These are phyloP conservation scores for Huntiella savannae DNA, from an alignment of 2,329 filamentous ascomycete genomes.

Conservation along the genomic window DNA sequence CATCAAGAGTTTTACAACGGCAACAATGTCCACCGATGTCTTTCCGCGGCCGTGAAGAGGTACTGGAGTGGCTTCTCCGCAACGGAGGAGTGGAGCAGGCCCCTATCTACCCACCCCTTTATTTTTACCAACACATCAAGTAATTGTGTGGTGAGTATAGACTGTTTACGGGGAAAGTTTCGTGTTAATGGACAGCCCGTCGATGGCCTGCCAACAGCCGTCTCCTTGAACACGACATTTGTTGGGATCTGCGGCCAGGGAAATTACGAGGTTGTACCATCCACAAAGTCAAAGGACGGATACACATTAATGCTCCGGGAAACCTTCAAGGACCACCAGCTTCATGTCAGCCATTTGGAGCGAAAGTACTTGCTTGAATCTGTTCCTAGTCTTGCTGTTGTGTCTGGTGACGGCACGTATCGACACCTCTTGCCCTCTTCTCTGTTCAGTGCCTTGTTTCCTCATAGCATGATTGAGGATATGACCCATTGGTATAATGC, in stretches of 20 bases:
- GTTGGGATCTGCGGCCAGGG: slow-evolving; percentile 23
- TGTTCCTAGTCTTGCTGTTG: slow-evolving; percentile 19
- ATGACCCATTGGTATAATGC: slow-evolving; percentile 29
- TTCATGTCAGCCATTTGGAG: slow-evolving; percentile 20
- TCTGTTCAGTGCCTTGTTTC: slow-evolving; percentile 17
- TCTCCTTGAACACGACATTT: slow-evolving; percentile 24
- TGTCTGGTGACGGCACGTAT: not conserved
- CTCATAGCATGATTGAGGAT: slow-evolving; percentile 20
- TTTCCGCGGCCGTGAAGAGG: not conserved
- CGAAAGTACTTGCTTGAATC: not conserved
- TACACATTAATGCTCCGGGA: slow-evolving; percentile 15
- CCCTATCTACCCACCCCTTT: too few species aligned
- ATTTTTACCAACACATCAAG: too few species aligned
- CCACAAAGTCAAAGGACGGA: slow-evolving; percentile 15
- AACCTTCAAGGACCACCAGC: slow-evolving; percentile 15
- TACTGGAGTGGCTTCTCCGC: not conserved
- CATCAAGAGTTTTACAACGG: too few species aligned
- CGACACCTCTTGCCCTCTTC: slow-evolving; percentile 19
- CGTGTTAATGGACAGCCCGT: slow-evolving; percentile 32
- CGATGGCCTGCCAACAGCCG: slow-evolving; percentile 26
- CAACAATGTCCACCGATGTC: too few species aligned
- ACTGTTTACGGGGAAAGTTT: slow-evolving; percentile 31
- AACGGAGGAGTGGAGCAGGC: not conserved
- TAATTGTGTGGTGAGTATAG: slow-evolving; percentile 17
- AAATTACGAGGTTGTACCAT: slow-evolving; percentile 26